Percentiles rank a stretch among this genome's conserved stretches.
These are phyloP conservation scores for Baffinella frigidus DNA, from an alignment of 208 protist genomes.

Conservation along the genomic window DNA sequence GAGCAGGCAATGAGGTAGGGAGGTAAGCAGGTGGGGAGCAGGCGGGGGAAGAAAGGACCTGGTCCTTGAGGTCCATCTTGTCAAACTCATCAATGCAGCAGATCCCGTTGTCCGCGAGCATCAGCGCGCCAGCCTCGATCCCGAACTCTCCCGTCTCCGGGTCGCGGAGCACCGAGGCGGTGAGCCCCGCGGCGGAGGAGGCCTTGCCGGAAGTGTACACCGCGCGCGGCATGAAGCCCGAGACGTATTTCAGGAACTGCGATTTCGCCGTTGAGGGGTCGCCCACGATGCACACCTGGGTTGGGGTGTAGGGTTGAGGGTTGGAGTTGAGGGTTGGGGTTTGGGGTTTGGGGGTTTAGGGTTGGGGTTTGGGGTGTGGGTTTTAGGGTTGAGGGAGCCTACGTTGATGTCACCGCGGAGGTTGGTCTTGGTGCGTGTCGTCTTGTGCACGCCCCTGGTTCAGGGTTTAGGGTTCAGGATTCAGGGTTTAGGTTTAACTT, in stretches of 20 bases:
- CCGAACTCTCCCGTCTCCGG: conserved; percentile 97
- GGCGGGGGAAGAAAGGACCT: too few relatives aligned
- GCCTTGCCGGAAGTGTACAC: conserved; percentile 98
- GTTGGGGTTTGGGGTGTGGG: too few relatives aligned
- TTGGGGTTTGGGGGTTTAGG: too few relatives aligned
- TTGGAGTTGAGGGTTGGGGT: too few relatives aligned
- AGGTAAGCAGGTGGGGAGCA: too few relatives aligned
- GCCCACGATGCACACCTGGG: conserved; percentile 95
- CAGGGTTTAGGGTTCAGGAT: too few relatives aligned
- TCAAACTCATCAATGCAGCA: conserved; percentile 99
- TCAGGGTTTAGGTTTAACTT: too few relatives aligned
- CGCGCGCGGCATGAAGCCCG: conserved; percentile 86
- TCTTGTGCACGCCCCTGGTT: conserved; percentile 97
- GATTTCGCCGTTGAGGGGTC: conserved; percentile 99
- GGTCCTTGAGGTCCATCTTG: conserved; percentile 94
- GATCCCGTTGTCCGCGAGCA: conserved; percentile 98
- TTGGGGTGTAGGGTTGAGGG: too few relatives aligned
- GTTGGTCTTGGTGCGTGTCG: conserved; percentile 84
- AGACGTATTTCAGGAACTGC: conserved; percentile 98
- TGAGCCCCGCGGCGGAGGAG: conserved; percentile 89
- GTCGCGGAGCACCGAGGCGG: conserved; percentile 95
- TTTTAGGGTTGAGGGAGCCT: too few relatives aligned
- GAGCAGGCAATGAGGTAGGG: too few relatives aligned
- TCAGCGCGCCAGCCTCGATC: conserved; percentile 99
- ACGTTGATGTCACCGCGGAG: conserved; percentile 99